Base-by-base conservation (phyloP, 371 early-diverging fungal genomes). In the Lichtheimia ornata region DNA sequence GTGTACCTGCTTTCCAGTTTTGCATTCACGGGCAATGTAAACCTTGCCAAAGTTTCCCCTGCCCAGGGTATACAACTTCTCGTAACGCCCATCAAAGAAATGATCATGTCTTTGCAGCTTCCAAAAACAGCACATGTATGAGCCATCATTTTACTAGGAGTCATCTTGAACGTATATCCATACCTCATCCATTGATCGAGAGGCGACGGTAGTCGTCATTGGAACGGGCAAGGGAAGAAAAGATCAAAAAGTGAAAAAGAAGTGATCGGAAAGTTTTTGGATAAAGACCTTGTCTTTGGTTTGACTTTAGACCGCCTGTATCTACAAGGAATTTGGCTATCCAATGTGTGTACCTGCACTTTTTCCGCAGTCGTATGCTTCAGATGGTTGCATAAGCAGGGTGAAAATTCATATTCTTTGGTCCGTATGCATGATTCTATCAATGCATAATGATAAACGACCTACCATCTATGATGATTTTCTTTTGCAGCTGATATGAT, bases 21-120 rank as follows among this genome's bases (percentile, higher is more conserved):
- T 53, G 49, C 69, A 63, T 67, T 91, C 77, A 65, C 87, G 74
- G 15, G 87, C 93, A 25, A 92, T 67, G 56, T 91, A 87, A 5
- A 95, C 95, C 67, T 91, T 91, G 51, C 92, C 91, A 75, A 90
- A 93, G 43, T 90, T 93, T 12, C 95, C 95, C 62, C 87, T 85
- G 6, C 94, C 95, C 43, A 95, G 70, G 18, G 84, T 84, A 51
- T 81, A 74, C 18, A 86, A 65, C 22, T 60, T 67, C 17, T 64
- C 59, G 61, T 79, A 79, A 44, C 66, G 66, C 18, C 53, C 61
- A 35, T 63, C 47, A 45, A 67, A 60, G 12, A 60, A 52, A 2
- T 25, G 43, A 43, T 42, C 20, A 40, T 18, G 18, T 27, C 27
- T 52, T 22, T 22, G 45, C 24, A 25, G 14, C 17, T 52, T 22